phyloP scores from a whole-genome alignment of 2,329 filamentous ascomycete species.

The Microascus cirrosus region DNA sequence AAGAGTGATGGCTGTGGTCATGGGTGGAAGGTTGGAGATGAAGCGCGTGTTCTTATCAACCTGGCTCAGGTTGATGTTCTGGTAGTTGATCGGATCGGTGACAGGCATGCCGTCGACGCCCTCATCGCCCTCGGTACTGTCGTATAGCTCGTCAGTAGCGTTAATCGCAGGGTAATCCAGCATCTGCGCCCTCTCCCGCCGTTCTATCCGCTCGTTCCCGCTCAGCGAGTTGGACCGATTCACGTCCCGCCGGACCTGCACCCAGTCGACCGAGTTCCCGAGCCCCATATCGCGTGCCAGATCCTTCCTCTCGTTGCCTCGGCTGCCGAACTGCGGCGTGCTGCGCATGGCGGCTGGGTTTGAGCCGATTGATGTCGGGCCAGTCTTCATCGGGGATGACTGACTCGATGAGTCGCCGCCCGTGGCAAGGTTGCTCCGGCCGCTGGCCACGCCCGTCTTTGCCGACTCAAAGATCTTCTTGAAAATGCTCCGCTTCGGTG shows the following conservation, averaged over 20 bases:
- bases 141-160: slow-evolving; percentile 79
- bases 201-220: slow-evolving; percentile 73
- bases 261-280: slow-evolving; percentile 64
- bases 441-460: slow-evolving; percentile 85
- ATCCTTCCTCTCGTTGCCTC: slow-evolving; percentile 17
- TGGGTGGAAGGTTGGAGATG: slow-evolving; percentile 69
- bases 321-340: slow-evolving; percentile 1
- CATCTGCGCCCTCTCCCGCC: slow-evolving; percentile 86
- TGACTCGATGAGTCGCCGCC: slow-evolving; percentile 29
- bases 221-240: slow-evolving; percentile 92
- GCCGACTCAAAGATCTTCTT: slow-evolving; percentile 91
- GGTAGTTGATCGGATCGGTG: slow-evolving; percentile 71
- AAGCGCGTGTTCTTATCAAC: slow-evolving; percentile 97
- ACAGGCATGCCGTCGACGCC: slow-evolving; percentile 75
- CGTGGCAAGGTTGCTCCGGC: slow-evolving; percentile 71
- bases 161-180: slow-evolving; percentile 82
- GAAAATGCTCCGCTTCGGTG: slow-evolving; percentile 82
- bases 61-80: slow-evolving; percentile 64
- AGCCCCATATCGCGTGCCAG: slow-evolving; percentile 61
- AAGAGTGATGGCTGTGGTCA: slow-evolving; percentile 69
- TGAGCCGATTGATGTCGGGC: not conserved
- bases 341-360: slow-evolving; percentile 1
- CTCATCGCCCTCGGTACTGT: slow-evolving; percentile 81
- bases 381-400: slow-evolving; percentile 29
- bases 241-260: slow-evolving; percentile 92